Percentiles rank a stretch among this genome's conserved stretches.
phyloP scores from a whole-genome alignment of 345 rosid species.

The Corchorus olitorius region DNA sequence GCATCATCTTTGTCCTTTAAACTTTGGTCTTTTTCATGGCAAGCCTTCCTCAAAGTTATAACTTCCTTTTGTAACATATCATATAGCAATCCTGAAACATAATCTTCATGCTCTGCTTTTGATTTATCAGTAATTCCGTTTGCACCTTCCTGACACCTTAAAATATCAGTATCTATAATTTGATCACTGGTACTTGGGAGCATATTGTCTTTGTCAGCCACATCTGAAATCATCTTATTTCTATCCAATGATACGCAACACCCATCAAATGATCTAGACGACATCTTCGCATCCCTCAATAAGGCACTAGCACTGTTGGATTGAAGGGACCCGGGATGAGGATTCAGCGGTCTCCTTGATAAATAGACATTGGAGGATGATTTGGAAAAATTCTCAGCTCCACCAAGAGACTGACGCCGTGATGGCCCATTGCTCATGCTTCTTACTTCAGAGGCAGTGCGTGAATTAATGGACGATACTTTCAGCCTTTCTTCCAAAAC shows the following conservation, averaged over 20 bases:
- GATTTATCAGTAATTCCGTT: slow-evolving; percentile 38
- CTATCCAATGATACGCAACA: slow-evolving; percentile 74
- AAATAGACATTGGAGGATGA: slow-evolving; percentile 65
- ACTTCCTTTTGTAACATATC: slow-evolving; percentile 94
- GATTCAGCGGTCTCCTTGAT: slow-evolving; percentile 60
- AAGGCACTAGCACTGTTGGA: slow-evolving; percentile 59
- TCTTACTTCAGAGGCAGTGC: slow-evolving; percentile 56
- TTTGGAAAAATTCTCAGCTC: slow-evolving; percentile 67
- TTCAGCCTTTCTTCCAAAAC: slow-evolving; percentile 85
- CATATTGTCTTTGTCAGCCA: slow-evolving; percentile 22
- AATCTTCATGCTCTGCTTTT: slow-evolving; percentile 51
- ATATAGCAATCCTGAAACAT: slow-evolving; percentile 71
- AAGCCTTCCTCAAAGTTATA: slow-evolving; percentile 66
- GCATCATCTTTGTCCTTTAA: slow-evolving; percentile 95
- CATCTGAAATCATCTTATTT: slow-evolving; percentile 63
- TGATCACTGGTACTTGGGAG: neutral
- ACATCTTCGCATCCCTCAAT: slow-evolving; percentile 84
- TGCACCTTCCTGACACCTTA: slow-evolving; percentile 19
- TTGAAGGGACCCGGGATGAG: slow-evolving; percentile 54
- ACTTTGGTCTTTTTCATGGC: slow-evolving; percentile 91
- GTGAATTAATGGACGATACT: slow-evolving; percentile 53
- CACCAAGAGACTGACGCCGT: slow-evolving; percentile 88
- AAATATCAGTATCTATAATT: neutral
- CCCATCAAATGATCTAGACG: slow-evolving; percentile 93
- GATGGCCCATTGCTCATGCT: slow-evolving; percentile 79